phyloP scores from a whole-genome alignment of 2,329 filamentous ascomycete species.

The Fusarium coicis region DNA sequence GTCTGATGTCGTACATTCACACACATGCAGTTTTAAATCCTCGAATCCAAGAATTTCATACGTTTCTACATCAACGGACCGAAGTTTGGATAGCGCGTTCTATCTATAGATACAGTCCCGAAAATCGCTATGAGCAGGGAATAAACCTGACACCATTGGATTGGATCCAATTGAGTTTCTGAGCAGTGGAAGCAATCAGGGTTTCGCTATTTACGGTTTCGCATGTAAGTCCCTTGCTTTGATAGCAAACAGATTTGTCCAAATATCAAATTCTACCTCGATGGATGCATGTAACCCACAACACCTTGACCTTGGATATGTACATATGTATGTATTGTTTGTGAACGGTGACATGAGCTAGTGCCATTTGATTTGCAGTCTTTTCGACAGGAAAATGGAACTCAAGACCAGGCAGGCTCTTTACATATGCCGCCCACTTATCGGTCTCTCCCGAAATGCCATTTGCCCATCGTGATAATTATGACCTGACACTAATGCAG shows the following conservation, averaged over 20 bases:
- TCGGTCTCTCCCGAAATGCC: constrained; percentile 10
- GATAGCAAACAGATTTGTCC: background rate
- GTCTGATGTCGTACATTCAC: constrained; percentile 14
- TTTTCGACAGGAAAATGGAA: background rate
- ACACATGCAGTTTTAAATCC: background rate
- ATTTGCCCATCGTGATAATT: constrained; percentile 30
- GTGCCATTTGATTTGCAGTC: background rate
- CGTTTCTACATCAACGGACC: constrained; percentile 9
- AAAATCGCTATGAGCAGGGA: background rate
- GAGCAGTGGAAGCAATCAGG: constrained; percentile 2
- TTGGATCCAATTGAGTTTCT: background rate
- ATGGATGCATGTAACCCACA: background rate
- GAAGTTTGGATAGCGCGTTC: constrained; percentile 1
- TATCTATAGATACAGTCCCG: background rate
- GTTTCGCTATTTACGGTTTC: background rate
- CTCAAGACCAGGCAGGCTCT: background rate
- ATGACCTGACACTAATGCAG: constrained; percentile 43
- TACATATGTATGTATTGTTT: background rate
- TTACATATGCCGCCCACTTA: background rate
- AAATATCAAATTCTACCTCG: background rate
- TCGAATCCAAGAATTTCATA: background rate
- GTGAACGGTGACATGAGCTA: background rate
- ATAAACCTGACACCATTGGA: constrained; percentile 7
- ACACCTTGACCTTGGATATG: background rate
- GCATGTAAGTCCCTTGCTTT: background rate